Conservation (phyloP, 1,284 basidiomycete genomes). For the Laetiporus sulphureus region DNA sequence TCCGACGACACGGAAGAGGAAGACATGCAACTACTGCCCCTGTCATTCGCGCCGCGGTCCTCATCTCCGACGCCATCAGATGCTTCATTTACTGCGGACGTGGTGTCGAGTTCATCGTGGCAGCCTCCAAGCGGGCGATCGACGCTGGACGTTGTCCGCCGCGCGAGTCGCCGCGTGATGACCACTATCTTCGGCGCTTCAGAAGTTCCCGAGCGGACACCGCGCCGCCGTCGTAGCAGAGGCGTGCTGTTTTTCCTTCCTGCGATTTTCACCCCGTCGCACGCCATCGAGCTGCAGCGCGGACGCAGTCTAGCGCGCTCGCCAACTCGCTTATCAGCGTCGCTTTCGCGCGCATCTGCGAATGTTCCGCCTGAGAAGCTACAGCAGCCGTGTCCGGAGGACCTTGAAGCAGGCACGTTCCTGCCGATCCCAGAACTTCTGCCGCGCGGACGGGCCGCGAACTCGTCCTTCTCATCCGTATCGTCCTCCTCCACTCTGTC, state of each 20-base stretch:
- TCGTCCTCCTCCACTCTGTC: slow-evolving; percentile 12
- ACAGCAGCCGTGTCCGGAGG: slow-evolving; percentile 23
- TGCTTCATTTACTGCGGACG: slow-evolving; percentile 33
- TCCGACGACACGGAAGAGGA: slow-evolving; percentile 45
- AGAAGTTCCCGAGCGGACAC: slow-evolving; percentile 34
- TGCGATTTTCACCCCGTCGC: slow-evolving; percentile 60
- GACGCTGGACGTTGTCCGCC: slow-evolving; percentile 40
- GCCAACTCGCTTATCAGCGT: slow-evolving; percentile 10
- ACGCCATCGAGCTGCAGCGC: slow-evolving; percentile 38
- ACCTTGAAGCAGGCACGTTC: slow-evolving; percentile 18
- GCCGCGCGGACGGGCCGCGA: slow-evolving; percentile 8
- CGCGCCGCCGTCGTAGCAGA: slow-evolving; percentile 42
- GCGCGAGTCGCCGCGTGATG: slow-evolving; percentile 48
- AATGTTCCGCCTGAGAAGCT: slow-evolving; percentile 32
- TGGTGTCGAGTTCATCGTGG: slow-evolving; percentile 20
- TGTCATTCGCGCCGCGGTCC: slow-evolving; percentile 52
- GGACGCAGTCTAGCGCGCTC: slow-evolving; percentile 23
- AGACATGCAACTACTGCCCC: slow-evolving; percentile 51
- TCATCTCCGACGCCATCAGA: slow-evolving; percentile 51
- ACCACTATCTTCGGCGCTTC: slow-evolving; percentile 37
- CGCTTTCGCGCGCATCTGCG: slow-evolving; percentile 9
- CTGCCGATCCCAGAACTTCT: slow-evolving; percentile 8
- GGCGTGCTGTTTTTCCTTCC: slow-evolving; percentile 77
- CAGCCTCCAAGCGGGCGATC: slow-evolving; percentile 12
- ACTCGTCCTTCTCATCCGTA: slow-evolving; percentile 14